Base-by-base conservation (phyloP, 495 filamentous ascomycete species). In the Penicillium manginii region DNA sequence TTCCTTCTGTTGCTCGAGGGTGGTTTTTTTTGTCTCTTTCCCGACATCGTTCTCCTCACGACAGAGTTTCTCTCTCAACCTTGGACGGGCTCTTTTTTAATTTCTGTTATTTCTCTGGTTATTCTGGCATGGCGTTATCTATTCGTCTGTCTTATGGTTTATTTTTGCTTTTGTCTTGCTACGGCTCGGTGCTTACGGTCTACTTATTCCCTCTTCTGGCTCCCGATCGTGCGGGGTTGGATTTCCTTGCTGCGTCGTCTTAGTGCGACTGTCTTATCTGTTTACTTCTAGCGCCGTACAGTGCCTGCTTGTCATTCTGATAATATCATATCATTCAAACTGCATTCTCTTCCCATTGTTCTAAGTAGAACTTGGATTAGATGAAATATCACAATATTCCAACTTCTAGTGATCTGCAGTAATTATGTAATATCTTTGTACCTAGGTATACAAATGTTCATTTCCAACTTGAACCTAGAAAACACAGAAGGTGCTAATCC, bases 101-200 rank as follows among this genome's bases (percentile, higher is more conserved):
- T 67, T 43, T 29, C 18, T 57, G 55, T 55, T 39, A 43, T 37
- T 51, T 19, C 32, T 54, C 47, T 31, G 35, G 54, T 52, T 56
- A 22, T 47, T 47, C 45, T 59, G 67, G 65, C 60, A 70, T 65
- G 65, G 67, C 65, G 67, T 68, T 70, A 50, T 60, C 43, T 64
- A n/a, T 19, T 59, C 58, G 43, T 40, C 39, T 70, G 47, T 62
- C 45, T 59, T 58, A 60, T 65, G 61, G 26, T 59, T 59, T 58
- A 3, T 47, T 52, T 51, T 15, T 50, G 26, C 26, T 29, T 29
- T 29, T 29, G 26, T 29, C 26, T 29, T 29, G 26, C 26, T 29
- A 47, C 54, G 60, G 52, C 40, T 61, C 37, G 61, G 62, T 68
- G 65, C 67, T 68, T n/a, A 43, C 18, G 59, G 62, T 55, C 62